These are phyloP conservation scores for Colletotrichum tropicale DNA, from an alignment of 2,329 filamentous ascomycete genomes.

Conservation along the genomic window DNA sequence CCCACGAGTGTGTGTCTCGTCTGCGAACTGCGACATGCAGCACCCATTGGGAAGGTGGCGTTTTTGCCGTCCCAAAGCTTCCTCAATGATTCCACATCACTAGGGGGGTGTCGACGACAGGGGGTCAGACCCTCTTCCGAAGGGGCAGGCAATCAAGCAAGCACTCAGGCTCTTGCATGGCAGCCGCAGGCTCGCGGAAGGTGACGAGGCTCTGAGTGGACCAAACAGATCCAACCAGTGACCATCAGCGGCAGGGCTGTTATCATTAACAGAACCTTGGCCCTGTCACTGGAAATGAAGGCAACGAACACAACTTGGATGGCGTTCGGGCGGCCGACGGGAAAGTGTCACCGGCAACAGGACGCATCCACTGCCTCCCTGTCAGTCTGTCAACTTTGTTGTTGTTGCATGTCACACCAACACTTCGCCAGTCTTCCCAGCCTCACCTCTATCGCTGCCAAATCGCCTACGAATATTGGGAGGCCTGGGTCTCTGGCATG, in stretches of 20 bases:
- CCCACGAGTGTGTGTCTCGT: slow-evolving; percentile 3
- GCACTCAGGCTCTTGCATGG: not conserved
- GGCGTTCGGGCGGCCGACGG: not conserved
- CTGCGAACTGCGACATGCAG: slow-evolving; percentile 15
- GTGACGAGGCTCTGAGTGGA: not conserved
- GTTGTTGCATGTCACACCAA: not conserved
- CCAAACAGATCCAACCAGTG: not conserved
- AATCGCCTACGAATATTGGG: not conserved
- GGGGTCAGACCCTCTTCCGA: not conserved
- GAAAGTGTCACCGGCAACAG: not conserved
- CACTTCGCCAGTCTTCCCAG: not conserved
- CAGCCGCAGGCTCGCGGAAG: not conserved
- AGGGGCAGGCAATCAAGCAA: not conserved
- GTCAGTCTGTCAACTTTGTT: not conserved
- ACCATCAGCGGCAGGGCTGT: not conserved
- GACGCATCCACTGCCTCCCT: not conserved
- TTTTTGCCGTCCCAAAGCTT: not conserved
- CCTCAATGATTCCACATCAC: slow-evolving; percentile 9
- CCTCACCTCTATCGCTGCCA: not conserved
- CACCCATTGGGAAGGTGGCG: not conserved
- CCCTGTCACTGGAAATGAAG: not conserved
- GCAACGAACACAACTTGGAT: not conserved
- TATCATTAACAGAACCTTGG: not conserved
- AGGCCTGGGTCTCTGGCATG: not conserved
- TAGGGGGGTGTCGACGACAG: not conserved